Base-by-base conservation (phyloP, 129 eudicot species). In the Glebionis coronaria region DNA sequence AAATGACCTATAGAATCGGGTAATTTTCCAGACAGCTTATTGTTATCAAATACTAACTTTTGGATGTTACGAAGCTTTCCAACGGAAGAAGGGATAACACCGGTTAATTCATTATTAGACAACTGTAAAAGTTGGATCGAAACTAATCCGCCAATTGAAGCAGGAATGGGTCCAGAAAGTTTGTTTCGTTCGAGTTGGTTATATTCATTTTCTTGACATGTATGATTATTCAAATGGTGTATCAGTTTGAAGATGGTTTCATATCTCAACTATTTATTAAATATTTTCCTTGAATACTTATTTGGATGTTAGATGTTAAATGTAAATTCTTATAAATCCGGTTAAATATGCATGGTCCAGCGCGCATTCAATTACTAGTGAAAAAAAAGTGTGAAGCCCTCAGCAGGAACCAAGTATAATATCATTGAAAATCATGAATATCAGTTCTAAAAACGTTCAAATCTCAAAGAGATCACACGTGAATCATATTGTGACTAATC, bases 1-100 rank as follows among this genome's bases (percentile, higher is more conserved):
- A 91, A 83, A 56, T 75, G 63, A 16, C 96, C 96, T 0, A 91
- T 77, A 31, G 83, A 81, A 20, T 83, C 62, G 1, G 96, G 97
- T 44, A 91, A 71, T 47, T 78, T 73, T 64, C 97, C 97, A 5
- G 73, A 75, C 61, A 91, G 84, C 62, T 44, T 72, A 63, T 91
- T 91, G 80, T 88, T 88, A 55, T 88, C 84, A 13, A 86, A 80
- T 28, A 75, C 72, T 59, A 91, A 72, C 72, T 87, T 78, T 78
- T 76, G 76, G 56, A 91, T 68, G 67, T 70, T 75, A 4, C 76
- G 51, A 42, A 91, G 85, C 23, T 73, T 66, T 4, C 97, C 90
- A 12, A 91, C 78, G 6, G 84, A 71, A 16, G 78, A 25, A 5
- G 96, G 97, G 6, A 88, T 79, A 4, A 0, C 15, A 1, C 96